Conservation (phyloP, 2,329 filamentous ascomycete species). For the Botrytis elliptica region DNA sequence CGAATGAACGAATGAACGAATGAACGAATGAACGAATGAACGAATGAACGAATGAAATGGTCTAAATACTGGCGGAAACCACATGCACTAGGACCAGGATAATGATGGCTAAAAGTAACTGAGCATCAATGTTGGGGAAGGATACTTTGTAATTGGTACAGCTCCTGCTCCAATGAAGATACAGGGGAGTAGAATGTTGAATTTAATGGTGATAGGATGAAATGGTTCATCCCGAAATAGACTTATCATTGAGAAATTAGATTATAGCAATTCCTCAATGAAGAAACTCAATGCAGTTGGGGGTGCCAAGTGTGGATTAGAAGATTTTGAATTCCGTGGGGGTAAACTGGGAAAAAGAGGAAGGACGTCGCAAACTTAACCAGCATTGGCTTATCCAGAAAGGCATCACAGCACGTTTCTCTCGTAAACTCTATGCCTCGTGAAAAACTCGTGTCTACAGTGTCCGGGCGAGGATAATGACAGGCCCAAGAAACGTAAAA, state of each 20-base stretch:
- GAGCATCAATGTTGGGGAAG: not conserved
- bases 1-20: not conserved
- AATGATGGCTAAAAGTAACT: not conserved
- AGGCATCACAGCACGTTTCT: not conserved
- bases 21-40: not conserved
- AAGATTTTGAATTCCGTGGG: not conserved
- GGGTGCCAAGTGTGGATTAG: not conserved
- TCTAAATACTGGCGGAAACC: not conserved
- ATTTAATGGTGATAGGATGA: not conserved
- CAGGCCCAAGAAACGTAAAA: not conserved
- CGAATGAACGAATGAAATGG: not conserved
- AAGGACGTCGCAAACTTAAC: not conserved
- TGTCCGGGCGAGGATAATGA: not conserved
- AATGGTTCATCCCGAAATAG: not conserved
- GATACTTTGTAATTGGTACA: not conserved
- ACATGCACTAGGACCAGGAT: not conserved
- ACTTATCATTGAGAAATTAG: not conserved
- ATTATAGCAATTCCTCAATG: not conserved
- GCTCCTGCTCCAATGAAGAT: not conserved
- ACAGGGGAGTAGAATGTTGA: not conserved
- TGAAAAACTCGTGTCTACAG: constrained; percentile 4
- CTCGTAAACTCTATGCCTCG: not conserved
- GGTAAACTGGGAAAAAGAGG: not conserved
- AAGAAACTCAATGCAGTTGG: not conserved
- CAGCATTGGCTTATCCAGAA: not conserved